Evolutionary conservation across 2,329 filamentous ascomycete genomes (phyloP).

Genomic region (Alternaria triticina): DNA sequence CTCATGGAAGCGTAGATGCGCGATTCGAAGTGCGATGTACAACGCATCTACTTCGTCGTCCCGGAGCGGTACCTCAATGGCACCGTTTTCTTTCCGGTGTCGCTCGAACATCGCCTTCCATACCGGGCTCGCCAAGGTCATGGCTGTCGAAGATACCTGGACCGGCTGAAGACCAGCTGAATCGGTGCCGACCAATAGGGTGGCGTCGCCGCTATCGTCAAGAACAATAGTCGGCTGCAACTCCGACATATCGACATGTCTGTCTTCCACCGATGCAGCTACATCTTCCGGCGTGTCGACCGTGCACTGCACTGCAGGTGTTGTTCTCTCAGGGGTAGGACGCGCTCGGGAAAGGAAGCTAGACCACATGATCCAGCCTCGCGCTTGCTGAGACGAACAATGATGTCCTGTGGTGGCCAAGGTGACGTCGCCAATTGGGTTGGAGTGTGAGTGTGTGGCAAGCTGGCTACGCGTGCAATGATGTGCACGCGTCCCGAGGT

Average conservation of each 20-base stretch:
- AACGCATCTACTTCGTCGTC: constrained; percentile 12
- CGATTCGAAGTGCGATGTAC: constrained; percentile 7
- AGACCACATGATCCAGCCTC: constrained; percentile 7
- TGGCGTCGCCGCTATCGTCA: constrained; percentile 14
- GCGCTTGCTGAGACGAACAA: neutral
- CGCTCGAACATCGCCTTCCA: constrained; percentile 28
- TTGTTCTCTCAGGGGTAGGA: constrained; percentile 12
- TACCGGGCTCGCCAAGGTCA: constrained; percentile 25
- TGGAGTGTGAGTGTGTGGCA: constrained; percentile 4
- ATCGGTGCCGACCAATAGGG: constrained; percentile 10
- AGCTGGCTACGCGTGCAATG: neutral
- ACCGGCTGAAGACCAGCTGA: constrained; percentile 14
- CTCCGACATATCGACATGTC: constrained; percentile 1
- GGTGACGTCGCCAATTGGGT: constrained; percentile 5
- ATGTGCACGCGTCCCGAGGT: neutral
- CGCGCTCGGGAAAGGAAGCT: constrained; percentile 11
- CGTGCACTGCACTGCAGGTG: constrained; percentile 1
- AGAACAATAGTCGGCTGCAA: constrained; percentile 10
- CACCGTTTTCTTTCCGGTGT: constrained; percentile 14
- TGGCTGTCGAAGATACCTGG: constrained; percentile 13
- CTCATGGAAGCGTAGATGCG: constrained; percentile 13
- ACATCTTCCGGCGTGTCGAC: constrained; percentile 2
- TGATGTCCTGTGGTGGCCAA: neutral
- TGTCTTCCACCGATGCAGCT: constrained; percentile 1
- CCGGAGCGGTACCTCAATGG: constrained; percentile 31